A percentile compares a stretch with the other conserved stretches of the same genome.
These are phyloP conservation scores for Sporopachydermia cereana DNA, from an alignment of 1,139 yeast genomes.

Conservation along the genomic window DNA sequence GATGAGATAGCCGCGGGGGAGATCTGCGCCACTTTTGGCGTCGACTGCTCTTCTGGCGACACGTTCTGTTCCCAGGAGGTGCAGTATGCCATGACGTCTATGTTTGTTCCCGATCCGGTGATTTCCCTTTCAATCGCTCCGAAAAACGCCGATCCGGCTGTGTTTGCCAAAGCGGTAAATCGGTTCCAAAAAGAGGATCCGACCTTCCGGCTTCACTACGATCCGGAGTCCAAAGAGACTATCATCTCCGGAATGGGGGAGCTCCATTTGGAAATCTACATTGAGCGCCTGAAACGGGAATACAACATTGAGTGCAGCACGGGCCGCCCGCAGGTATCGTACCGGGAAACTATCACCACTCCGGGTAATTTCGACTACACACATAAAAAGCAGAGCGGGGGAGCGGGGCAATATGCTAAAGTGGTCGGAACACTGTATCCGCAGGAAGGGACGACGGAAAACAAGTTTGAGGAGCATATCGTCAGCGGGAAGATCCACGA, in stretches of 20 bases:
- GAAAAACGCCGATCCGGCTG: constrained; percentile 75
- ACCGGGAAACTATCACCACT: constrained; percentile 80
- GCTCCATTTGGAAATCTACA: constrained; percentile 90
- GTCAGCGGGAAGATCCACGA: constrained; percentile 97
- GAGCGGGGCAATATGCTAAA: constrained; percentile 98
- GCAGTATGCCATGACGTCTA: constrained; percentile 84
- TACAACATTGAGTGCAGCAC: constrained; percentile 91
- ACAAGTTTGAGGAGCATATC: constrained; percentile 72
- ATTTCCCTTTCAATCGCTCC: constrained; percentile 88
- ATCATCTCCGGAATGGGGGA: constrained; percentile 99
- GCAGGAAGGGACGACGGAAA: constrained; percentile 41
- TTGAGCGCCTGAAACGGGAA: constrained; percentile 96
- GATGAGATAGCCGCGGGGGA: constrained; percentile 96
- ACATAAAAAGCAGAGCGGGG: constrained; percentile 97
- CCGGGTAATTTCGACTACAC: constrained; percentile 82
- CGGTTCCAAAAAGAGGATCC: constrained; percentile 98
- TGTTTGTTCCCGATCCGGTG: constrained; percentile 98
- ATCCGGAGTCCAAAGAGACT: constrained; percentile 88
- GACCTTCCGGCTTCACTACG: constrained; percentile 87
- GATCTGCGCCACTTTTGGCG: constrained; percentile 98
- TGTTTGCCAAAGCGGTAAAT: constrained; percentile 91
- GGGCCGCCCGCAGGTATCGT: constrained; percentile 97
- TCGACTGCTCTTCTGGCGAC: constrained; percentile 99
- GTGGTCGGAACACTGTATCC: constrained; percentile 81
- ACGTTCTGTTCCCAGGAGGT: constrained; percentile 76